A percentile compares a stretch with the other conserved stretches of the same genome.
phyloP scores from a whole-genome alignment of 2,329 filamentous ascomycete genomes.

The Aspergillus brasiliensis region DNA sequence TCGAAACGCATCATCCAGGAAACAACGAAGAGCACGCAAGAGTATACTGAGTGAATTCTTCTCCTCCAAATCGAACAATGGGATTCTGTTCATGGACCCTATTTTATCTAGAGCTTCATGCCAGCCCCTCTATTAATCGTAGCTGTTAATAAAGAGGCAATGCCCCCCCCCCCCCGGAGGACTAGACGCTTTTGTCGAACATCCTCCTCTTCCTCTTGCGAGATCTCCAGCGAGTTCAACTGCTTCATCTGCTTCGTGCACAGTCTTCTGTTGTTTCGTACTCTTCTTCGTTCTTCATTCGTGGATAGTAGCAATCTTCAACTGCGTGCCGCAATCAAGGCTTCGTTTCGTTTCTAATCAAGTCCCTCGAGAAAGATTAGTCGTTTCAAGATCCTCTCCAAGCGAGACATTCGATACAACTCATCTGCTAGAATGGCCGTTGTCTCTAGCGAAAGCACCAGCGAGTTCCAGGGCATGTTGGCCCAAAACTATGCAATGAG shows the following conservation, averaged over 20 bases:
- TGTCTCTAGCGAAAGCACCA: neutral
- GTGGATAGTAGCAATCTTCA: neutral
- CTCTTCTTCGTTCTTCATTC: neutral
- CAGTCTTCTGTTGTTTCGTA: neutral
- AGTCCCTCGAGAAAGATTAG: too few relatives aligned
- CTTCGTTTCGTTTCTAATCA: neutral
- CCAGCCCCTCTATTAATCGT: slow-evolving; percentile 21
- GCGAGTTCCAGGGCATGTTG: neutral
- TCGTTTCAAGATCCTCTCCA: too few relatives aligned
- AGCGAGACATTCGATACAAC: neutral
- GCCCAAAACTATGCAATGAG: neutral
- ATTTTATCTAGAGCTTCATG: slow-evolving; percentile 13
- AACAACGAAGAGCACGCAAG: neutral
- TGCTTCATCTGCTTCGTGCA: neutral
- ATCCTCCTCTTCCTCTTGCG: neutral
- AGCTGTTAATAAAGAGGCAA: slow-evolving; percentile 8
- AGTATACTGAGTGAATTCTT: neutral
- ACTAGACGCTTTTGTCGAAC: neutral
- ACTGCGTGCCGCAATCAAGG: neutral
- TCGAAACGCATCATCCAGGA: neutral
- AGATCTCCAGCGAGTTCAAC: neutral
- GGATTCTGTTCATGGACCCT: neutral
- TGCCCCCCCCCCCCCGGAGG: neutral
- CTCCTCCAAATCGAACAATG: neutral
- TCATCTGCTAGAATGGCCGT: neutral